Conservation (phyloP, 164 flowering plant species). For the Vitis rotundifolia region DNA sequence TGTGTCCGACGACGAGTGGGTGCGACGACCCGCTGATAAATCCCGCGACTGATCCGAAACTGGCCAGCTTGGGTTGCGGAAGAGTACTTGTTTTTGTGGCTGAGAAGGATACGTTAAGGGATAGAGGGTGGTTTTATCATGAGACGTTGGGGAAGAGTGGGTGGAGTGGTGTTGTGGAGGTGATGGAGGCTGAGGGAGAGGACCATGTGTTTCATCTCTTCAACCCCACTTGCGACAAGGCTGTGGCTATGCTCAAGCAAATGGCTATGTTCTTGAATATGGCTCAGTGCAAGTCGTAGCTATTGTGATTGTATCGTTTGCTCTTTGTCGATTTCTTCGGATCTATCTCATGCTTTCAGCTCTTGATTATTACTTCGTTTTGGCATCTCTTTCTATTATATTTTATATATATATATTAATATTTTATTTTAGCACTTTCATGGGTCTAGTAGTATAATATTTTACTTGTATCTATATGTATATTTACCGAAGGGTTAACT, state of each 20-base stretch:
- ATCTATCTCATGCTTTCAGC: no score
- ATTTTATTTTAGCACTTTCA: no score
- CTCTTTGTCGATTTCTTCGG: no score
- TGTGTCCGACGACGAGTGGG: conserved; percentile 13
- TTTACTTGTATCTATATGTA: no score
- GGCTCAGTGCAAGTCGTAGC: not conserved
- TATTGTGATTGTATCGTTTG: no score
- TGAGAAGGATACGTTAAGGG: conserved; percentile 28
- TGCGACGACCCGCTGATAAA: conserved; percentile 20
- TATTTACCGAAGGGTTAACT: no score
- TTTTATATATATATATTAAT: no score
- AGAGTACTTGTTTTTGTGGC: conserved; percentile 36
- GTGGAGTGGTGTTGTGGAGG: conserved; percentile 35
- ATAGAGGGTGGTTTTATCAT: conserved; percentile 22
- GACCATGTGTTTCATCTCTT: conserved; percentile 29
- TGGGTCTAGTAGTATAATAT: no score
- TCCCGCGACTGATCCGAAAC: conserved; percentile 10
- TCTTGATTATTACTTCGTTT: no score
- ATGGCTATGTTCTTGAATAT: conserved; percentile 27
- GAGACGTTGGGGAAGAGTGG: conserved; percentile 33
- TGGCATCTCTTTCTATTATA: no score
- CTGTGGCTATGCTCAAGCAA: conserved; percentile 17
- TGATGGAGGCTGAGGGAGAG: conserved; percentile 28
- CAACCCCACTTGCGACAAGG: conserved; percentile 19
- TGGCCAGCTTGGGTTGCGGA: conserved; percentile 23